These are phyloP conservation scores for Teratosphaeria destructans DNA, from an alignment of 2,329 filamentous ascomycete genomes.

Conservation along the genomic window DNA sequence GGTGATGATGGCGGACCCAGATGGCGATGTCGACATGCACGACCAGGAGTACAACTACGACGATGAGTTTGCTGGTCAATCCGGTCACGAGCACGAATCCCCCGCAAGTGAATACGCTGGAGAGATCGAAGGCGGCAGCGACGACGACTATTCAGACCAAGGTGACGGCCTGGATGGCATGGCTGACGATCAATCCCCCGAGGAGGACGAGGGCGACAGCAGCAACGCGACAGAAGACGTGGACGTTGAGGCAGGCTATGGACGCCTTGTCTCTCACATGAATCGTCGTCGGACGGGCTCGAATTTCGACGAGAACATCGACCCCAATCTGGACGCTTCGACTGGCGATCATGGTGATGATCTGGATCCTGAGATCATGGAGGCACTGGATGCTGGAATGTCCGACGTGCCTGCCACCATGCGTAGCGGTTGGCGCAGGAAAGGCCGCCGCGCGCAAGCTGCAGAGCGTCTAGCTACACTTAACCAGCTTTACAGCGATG, in stretches of 20 bases:
- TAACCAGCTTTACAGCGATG: neutral
- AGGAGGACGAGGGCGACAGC: neutral
- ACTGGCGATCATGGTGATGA: neutral
- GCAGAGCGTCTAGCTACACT: neutral
- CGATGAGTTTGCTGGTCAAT: neutral
- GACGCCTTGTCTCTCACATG: neutral
- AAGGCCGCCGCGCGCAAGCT: neutral
- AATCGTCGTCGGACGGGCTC: neutral
- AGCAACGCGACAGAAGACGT: neutral
- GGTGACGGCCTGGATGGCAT: neutral
- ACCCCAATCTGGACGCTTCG: neutral
- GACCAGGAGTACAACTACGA: neutral
- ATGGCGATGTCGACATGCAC: neutral
- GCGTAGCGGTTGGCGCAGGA: neutral
- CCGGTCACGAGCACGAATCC: neutral
- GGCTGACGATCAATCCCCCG: neutral
- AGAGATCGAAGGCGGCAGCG: neutral
- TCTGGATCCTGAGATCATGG: neutral
- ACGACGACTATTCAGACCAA: neutral
- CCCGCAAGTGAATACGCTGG: neutral
- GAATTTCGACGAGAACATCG: neutral
- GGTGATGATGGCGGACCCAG: neutral
- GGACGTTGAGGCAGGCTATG: neutral
- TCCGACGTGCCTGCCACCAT: neutral
- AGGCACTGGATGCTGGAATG: neutral